Conservation (phyloP, 148 eudicot species). For the Vaccinium vitisidaea region DNA sequence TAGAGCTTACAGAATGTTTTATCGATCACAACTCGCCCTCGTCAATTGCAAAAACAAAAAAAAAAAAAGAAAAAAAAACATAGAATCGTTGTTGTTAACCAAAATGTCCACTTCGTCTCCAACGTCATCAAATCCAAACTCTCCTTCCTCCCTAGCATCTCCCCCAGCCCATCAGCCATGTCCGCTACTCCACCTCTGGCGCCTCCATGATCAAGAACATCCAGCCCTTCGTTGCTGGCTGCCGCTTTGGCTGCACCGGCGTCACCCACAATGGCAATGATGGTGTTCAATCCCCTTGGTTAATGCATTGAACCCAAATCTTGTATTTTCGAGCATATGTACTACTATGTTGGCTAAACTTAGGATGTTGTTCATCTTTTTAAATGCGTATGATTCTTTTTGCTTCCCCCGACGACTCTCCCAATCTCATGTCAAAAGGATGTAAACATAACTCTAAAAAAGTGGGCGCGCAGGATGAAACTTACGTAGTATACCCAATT, state of each 20-base stretch:
- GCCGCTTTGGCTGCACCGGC: conserved; percentile 58
- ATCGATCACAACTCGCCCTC: no score
- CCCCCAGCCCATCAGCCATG: conserved; percentile 73
- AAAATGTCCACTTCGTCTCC: conserved; percentile 48
- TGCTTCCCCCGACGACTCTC: no score
- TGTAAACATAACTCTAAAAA: no score
- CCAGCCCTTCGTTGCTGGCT: conserved; percentile 78
- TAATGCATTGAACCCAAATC: conserved; percentile 64
- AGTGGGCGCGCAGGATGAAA: no score
- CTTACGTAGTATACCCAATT: no score
- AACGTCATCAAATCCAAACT: conserved; percentile 68
- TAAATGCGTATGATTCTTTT: no score
- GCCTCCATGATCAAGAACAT: conserved; percentile 30
- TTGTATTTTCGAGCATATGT: conserved; percentile 85
- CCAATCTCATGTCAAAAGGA: no score
- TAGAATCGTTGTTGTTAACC: conserved; percentile 48
- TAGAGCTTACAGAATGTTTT: no score
- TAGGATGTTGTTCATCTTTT: no score
- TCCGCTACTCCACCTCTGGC: conserved; percentile 60
- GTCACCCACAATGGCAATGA: conserved; percentile 90
- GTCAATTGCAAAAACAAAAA: no score
- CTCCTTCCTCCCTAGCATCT: conserved; percentile 54
- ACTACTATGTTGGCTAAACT: conserved; percentile 19
- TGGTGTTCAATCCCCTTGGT: conserved; percentile 49
- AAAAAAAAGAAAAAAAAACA: no score